Conservation (phyloP, 495 filamentous ascomycete species). For the Diplogelasinospora grovesii region DNA sequence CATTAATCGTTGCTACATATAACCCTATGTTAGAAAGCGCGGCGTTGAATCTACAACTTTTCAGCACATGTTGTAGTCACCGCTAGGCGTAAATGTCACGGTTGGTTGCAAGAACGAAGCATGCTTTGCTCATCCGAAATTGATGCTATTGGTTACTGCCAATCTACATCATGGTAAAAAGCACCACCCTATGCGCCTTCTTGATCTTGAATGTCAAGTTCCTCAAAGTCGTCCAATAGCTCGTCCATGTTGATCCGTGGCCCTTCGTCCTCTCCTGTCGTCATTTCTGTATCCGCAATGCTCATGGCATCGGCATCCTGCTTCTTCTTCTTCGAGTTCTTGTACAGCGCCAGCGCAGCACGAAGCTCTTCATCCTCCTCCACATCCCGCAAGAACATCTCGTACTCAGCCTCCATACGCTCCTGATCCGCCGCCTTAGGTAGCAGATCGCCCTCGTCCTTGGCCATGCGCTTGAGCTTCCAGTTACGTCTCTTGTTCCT, state of each 20-base stretch:
- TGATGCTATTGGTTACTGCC: no score
- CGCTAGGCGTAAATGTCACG: no score
- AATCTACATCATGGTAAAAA: no score
- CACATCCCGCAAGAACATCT: slow-evolving; percentile 93
- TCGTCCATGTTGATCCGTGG: slow-evolving; percentile 79
- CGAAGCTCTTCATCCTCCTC: slow-evolving; percentile 91
- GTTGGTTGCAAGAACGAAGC: no score
- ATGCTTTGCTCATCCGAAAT: no score
- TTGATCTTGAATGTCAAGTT: slow-evolving; percentile 58
- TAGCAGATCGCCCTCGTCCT: slow-evolving; percentile 75
- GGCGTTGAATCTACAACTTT: no score
- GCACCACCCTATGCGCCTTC: not conserved
- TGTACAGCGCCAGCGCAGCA: slow-evolving; percentile 78
- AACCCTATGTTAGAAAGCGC: no score
- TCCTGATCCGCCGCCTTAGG: slow-evolving; percentile 76
- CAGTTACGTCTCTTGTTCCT: slow-evolving; percentile 77
- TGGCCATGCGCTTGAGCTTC: slow-evolving; percentile 88
- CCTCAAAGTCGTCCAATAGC: slow-evolving; percentile 84
- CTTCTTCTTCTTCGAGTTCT: slow-evolving; percentile 42
- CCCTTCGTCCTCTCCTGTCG: slow-evolving; percentile 61
- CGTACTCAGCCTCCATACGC: slow-evolving; percentile 81
- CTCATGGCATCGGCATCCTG: slow-evolving; percentile 44
- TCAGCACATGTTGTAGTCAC: no score
- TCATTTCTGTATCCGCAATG: slow-evolving; percentile 61
- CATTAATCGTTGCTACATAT: no score